Percentiles rank a stretch among this genome's conserved stretches.
phyloP scores from a whole-genome alignment of 805 yeast genomes.

The Sporopachydermia quercuum region DNA sequence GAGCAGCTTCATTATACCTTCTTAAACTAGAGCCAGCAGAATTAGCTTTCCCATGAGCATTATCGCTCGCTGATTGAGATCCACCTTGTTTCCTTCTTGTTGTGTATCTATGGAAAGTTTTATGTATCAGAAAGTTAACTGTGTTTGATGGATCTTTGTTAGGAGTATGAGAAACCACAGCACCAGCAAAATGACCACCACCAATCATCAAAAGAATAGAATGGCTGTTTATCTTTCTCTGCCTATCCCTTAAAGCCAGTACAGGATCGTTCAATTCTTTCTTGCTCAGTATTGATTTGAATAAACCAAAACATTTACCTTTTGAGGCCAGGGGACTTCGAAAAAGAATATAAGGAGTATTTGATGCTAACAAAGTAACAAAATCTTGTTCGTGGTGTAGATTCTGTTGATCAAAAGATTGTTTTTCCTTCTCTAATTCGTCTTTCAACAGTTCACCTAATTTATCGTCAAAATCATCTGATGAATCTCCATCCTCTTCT shows the following conservation, averaged over 20 bases:
- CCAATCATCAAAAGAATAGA: constrained; percentile 89
- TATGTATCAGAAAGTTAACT: constrained; percentile 55
- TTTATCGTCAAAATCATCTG: neutral
- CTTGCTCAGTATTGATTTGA: constrained; percentile 43
- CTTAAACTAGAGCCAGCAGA: constrained; percentile 89
- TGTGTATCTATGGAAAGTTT: constrained; percentile 88
- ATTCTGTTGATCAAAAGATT: constrained; percentile 15
- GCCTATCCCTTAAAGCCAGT: constrained; percentile 27
- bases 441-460: constrained; percentile 5
- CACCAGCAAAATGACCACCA: constrained; percentile 97
- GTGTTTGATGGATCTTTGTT: constrained; percentile 40
- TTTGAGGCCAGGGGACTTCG: constrained; percentile 30
- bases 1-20: constrained; percentile 77
- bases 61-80: constrained; percentile 83
- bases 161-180: constrained; percentile 63
- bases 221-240: constrained; percentile 12
- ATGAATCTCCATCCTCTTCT: constrained; percentile 4
- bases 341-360: constrained; percentile 54
- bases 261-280: constrained; percentile 33
- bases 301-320: constrained; percentile 44
- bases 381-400: too few species aligned
- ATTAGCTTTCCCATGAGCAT: constrained; percentile 86
- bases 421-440: constrained; percentile 9
- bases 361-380: constrained; percentile 44
- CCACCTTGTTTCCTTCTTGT: constrained; percentile 98